These are phyloP conservation scores for Lentinus brumalis DNA, from an alignment of 768 basidiomycete species.

Conservation along the genomic window DNA sequence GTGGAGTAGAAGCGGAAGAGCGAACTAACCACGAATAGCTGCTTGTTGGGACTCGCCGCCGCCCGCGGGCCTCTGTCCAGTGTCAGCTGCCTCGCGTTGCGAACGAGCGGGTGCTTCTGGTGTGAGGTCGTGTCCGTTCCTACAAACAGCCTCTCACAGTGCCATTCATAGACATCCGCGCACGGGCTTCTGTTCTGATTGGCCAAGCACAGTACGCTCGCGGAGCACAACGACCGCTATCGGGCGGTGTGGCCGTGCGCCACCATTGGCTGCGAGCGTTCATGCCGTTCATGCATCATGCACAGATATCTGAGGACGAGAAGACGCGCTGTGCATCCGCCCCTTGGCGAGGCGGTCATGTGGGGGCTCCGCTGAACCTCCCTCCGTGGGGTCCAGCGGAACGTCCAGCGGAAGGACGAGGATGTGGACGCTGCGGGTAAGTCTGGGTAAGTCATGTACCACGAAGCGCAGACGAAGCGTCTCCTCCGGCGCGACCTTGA, in stretches of 20 bases:
- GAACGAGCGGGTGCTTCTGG: neutral
- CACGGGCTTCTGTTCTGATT: neutral
- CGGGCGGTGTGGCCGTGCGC: neutral
- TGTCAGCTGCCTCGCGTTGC: neutral
- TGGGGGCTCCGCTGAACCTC: neutral
- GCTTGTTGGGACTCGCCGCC: neutral
- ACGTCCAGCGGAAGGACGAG: neutral
- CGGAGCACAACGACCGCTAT: neutral
- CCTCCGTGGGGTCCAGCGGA: neutral
- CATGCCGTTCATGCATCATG: neutral
- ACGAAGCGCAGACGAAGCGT: neutral
- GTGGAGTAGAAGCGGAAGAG: neutral
- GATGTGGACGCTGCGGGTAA: neutral
- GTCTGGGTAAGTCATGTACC: neutral
- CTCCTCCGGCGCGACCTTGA: neutral
- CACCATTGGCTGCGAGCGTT: neutral
- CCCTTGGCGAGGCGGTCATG: neutral
- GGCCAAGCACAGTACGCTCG: neutral
- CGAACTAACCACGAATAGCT: neutral
- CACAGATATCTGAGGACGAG: neutral
- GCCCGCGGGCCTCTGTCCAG: no score
- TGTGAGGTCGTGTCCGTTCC: neutral
- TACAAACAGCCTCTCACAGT: constrained; percentile 13
- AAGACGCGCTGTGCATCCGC: neutral
- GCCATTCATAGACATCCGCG: constrained; percentile 11